phyloP scores from a whole-genome alignment of 345 rosid genomes.

The Brassica napus region DNA sequence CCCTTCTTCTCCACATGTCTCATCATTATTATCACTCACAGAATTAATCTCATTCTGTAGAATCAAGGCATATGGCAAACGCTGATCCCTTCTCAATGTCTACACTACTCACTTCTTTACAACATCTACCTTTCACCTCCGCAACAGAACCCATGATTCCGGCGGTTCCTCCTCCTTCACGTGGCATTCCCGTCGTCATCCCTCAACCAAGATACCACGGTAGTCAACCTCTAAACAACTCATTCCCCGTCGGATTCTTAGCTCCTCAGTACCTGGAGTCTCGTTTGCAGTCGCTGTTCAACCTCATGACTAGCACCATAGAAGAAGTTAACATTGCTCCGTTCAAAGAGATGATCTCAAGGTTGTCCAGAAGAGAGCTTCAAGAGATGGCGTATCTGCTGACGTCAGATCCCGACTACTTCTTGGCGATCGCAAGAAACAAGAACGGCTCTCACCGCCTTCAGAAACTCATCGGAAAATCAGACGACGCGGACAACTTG shows the following conservation, averaged over 20 bases:
- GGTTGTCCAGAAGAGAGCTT: not conserved
- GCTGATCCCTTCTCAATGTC: not conserved
- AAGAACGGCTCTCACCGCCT: slow-evolving; percentile 17
- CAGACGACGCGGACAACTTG: not conserved
- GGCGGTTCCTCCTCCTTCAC: not conserved
- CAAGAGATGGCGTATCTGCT: not conserved
- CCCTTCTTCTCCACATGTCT: not conserved
- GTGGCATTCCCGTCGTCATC: not conserved
- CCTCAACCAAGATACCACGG: not conserved
- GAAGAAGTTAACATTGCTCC: not conserved
- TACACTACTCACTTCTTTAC: not conserved
- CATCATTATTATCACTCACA: not conserved
- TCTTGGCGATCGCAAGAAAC: not conserved
- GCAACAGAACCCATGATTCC: not conserved
- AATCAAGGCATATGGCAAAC: not conserved
- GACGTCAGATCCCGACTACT: slow-evolving; percentile 20
- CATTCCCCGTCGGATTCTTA: not conserved
- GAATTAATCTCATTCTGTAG: not conserved
- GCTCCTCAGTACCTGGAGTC: not conserved
- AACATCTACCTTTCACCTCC: not conserved
- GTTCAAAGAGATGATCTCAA: not conserved
- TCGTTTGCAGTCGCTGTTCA: not conserved
- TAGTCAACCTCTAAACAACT: not conserved
- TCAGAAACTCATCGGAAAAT: not conserved
- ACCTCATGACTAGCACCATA: not conserved